Conservation (phyloP, 768 basidiomycete species). For the Trametes elegans region DNA sequence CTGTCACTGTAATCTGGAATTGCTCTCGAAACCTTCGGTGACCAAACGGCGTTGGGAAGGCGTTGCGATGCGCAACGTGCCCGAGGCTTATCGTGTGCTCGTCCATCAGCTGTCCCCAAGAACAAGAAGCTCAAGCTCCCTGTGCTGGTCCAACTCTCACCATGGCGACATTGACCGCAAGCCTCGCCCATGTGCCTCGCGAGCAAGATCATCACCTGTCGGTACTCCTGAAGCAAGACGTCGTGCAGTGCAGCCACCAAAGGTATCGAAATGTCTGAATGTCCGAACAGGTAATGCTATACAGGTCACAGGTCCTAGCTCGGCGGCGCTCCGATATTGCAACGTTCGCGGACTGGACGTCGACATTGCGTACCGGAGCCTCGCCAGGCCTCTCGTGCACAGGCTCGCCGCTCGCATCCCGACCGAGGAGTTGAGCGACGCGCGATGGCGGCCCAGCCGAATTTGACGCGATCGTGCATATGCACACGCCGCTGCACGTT, state of each 20-base stretch:
- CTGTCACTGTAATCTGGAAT: conserved; percentile 14
- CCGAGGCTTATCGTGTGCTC: background rate
- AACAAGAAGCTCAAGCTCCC: background rate
- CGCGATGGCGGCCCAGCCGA: too few species aligned
- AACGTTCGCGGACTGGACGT: background rate
- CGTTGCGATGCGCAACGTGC: background rate
- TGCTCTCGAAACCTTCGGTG: background rate
- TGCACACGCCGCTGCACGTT: background rate
- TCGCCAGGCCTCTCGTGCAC: too few species aligned
- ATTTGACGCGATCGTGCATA: too few species aligned
- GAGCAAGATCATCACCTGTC: background rate
- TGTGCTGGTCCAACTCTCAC: background rate
- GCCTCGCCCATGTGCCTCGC: background rate
- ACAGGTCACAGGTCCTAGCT: background rate
- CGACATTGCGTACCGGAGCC: too few species aligned
- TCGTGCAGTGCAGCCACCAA: background rate
- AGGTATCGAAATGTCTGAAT: background rate
- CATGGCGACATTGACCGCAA: conserved; percentile 16
- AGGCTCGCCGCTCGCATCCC: too few species aligned
- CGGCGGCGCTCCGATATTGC: conserved; percentile 2
- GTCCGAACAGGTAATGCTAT: background rate
- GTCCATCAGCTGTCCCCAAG: background rate
- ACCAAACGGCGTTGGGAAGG: background rate
- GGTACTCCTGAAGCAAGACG: too few species aligned
- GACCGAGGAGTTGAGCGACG: too few species aligned